phyloP scores from a whole-genome alignment of 208 protist species.

The Strigomonas galati region DNA sequence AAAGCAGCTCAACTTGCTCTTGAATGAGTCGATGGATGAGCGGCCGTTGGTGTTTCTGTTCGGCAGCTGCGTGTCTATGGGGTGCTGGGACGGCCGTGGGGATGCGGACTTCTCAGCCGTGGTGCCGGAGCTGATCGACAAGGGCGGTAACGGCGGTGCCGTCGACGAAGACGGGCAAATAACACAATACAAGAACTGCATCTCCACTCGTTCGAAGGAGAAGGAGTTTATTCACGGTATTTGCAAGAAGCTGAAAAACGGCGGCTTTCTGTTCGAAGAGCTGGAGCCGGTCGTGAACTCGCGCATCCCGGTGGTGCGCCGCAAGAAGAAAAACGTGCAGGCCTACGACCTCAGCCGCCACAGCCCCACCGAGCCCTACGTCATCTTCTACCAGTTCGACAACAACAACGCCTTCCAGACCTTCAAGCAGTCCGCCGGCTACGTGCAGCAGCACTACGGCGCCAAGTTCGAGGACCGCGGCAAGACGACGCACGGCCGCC shows the following conservation, averaged over 20 bases:
- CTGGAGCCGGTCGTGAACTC: conserved; percentile 47
- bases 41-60: conserved; percentile 51
- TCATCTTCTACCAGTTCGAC: conserved; percentile 22
- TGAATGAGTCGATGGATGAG: conserved; percentile 2
- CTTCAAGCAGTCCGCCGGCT: conserved; percentile 1
- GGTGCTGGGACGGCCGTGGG: conserved; percentile 70
- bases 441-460: background rate
- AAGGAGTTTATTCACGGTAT: conserved; percentile 18
- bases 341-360: conserved; percentile 11
- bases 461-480: background rate
- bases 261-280: conserved; percentile 63
- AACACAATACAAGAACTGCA: background rate
- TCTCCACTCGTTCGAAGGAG: conserved; percentile 17
- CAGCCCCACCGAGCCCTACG: conserved; percentile 11
- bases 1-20: conserved; percentile 37
- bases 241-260: conserved; percentile 28
- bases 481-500: background rate
- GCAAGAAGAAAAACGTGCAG: conserved; percentile 20
- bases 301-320: conserved; percentile 70
- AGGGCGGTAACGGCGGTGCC: too few relatives aligned
- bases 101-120: conserved; percentile 74
- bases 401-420: background rate
- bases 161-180: background rate
- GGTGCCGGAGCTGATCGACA: conserved; percentile 12
- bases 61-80: conserved; percentile 70